Percentiles rank a stretch among this genome's conserved stretches.
These are phyloP conservation scores for Chalaropsis thielavioides DNA, from an alignment of 2,329 filamentous ascomycete species.

Conservation along the genomic window DNA sequence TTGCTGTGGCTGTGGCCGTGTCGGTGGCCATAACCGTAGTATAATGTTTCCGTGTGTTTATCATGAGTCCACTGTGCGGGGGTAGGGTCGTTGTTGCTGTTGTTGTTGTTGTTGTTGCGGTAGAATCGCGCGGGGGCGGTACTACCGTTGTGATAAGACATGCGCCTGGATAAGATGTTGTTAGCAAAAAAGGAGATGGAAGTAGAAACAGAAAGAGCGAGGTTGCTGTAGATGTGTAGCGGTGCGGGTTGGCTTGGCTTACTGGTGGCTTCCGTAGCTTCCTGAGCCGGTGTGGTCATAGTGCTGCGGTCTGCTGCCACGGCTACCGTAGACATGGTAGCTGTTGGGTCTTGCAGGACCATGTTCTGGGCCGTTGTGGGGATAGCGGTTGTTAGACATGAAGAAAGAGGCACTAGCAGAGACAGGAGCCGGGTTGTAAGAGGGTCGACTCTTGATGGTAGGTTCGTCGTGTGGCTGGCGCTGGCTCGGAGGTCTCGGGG, in stretches of 20 bases:
- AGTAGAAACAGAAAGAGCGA: neutral
- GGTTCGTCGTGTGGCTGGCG: slow-evolving; percentile 40
- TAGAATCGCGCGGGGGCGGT: neutral
- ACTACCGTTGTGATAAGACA: neutral
- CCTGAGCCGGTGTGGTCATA: neutral
- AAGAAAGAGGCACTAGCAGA: slow-evolving; percentile 66
- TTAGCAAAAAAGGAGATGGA: neutral
- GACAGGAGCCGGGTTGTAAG: slow-evolving; percentile 87
- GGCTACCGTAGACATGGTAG: slow-evolving; percentile 47
- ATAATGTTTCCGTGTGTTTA: slow-evolving; percentile 52
- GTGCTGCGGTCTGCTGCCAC: neutral
- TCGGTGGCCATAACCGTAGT: slow-evolving; percentile 30
- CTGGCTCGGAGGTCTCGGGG: slow-evolving; percentile 18
- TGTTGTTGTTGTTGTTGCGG: neutral
- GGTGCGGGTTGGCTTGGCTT: neutral
- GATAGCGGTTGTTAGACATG: slow-evolving; percentile 83
- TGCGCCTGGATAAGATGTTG: neutral
- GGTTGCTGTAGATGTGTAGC: neutral
- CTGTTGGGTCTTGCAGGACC: slow-evolving; percentile 51
- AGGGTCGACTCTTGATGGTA: slow-evolving; percentile 61
- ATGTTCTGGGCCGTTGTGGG: slow-evolving; percentile 23
- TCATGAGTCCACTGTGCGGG: slow-evolving; percentile 76
- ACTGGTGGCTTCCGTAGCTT: neutral
- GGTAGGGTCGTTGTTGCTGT: neutral
- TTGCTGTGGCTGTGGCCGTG: slow-evolving; percentile 20